These are phyloP conservation scores for Saturnispora zaruensis DNA, from an alignment of 805 yeast species.

Conservation along the genomic window DNA sequence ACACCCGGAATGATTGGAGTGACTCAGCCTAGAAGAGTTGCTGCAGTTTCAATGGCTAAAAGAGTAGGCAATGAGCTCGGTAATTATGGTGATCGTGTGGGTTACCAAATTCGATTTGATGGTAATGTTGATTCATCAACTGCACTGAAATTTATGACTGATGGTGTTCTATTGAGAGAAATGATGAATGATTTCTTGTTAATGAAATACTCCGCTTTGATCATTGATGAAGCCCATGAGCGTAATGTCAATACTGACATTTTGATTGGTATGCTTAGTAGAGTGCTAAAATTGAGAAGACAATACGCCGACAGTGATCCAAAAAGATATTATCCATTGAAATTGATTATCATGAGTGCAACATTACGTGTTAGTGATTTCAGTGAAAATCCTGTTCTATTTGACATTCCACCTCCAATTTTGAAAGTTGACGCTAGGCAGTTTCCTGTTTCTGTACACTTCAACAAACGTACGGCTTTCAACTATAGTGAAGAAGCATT, in stretches of 20 bases:
- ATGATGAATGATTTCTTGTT: slow-evolving; percentile 82
- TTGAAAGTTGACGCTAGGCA: slow-evolving; percentile 88
- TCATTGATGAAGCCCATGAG: slow-evolving; percentile 98
- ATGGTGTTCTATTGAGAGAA: slow-evolving; percentile 88
- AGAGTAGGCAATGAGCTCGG: slow-evolving; percentile 76
- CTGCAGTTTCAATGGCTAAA: slow-evolving; percentile 84
- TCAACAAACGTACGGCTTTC: slow-evolving; percentile 67
- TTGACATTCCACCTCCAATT: slow-evolving; percentile 73
- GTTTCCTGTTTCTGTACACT: slow-evolving; percentile 87
- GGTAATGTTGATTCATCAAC: slow-evolving; percentile 56
- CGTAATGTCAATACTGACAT: slow-evolving; percentile 94
- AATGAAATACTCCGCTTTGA: slow-evolving; percentile 72
- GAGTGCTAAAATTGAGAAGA: slow-evolving; percentile 68
- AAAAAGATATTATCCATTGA: slow-evolving; percentile 48
- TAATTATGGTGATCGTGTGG: slow-evolving; percentile 59
- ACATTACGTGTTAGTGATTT: slow-evolving; percentile 91
- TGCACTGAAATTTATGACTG: slow-evolving; percentile 82
- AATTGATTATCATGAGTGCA: slow-evolving; percentile 92
- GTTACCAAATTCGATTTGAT: slow-evolving; percentile 78
- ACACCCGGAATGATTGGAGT: slow-evolving; percentile 93
- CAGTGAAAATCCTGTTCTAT: slow-evolving; percentile 67
- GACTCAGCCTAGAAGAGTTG: slow-evolving; percentile 93
- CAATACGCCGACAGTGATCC: slow-evolving; percentile 44
- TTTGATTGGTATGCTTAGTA: slow-evolving; percentile 85
- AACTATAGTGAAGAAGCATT: slow-evolving; percentile 84